Conservation (phyloP, 257 asterid species). For the Gynochthodes officinalis region DNA sequence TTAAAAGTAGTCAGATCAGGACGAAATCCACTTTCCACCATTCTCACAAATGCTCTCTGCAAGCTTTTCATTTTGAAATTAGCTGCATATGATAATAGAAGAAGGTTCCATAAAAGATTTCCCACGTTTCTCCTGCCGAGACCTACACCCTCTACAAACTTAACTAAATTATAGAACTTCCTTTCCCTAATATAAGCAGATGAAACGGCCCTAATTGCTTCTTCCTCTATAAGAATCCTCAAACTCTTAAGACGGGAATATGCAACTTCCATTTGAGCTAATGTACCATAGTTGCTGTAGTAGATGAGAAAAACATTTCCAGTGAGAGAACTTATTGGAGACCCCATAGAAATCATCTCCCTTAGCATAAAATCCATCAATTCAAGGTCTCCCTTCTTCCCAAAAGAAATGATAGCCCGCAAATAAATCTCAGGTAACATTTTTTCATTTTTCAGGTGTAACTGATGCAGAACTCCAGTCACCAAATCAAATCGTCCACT, state of each 20-base stretch:
- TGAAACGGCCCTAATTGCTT: constrained; percentile 72
- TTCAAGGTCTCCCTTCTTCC: constrained; percentile 68
- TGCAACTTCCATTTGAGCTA: constrained; percentile 66
- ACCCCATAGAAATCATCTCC: constrained; percentile 72
- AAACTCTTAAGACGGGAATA: constrained; percentile 74
- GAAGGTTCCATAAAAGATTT: constrained; percentile 86
- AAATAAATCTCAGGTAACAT: constrained; percentile 37
- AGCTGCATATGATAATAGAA: constrained; percentile 83
- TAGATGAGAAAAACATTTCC: constrained; percentile 81
- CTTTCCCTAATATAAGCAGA: constrained; percentile 63
- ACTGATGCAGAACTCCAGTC: constrained; percentile 43
- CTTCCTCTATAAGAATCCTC: constrained; percentile 84
- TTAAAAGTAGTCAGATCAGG: constrained; percentile 86
- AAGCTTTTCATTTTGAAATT: constrained; percentile 90
- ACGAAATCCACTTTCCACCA: constrained; percentile 77
- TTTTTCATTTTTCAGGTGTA: constrained; percentile 37
- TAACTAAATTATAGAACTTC: constrained; percentile 62
- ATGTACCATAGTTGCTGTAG: constrained; percentile 53
- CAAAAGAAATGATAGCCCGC: constrained; percentile 52
- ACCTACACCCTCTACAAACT: constrained; percentile 72
- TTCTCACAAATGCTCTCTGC: constrained; percentile 82
- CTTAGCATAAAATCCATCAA: constrained; percentile 62
- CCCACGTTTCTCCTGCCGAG: constrained; percentile 84
- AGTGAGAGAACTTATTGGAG: constrained; percentile 51
- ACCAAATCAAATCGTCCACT: constrained; percentile 43